These are phyloP conservation scores for Arthrobotrys musiformis DNA, from an alignment of 2,329 filamentous ascomycete species.

Conservation along the genomic window DNA sequence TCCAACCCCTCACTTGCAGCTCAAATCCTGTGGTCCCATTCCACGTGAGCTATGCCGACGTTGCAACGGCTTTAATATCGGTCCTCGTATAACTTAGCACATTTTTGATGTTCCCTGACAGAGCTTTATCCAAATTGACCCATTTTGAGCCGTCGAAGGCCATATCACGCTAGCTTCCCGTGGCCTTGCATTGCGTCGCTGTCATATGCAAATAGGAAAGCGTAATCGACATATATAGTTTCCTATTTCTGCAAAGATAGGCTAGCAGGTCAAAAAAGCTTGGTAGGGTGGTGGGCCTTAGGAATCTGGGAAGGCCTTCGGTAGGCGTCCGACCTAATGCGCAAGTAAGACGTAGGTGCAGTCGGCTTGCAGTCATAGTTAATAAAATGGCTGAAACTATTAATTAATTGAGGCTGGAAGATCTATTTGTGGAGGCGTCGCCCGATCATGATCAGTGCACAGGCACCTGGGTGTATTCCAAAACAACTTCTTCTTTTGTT, in stretches of 20 bases:
- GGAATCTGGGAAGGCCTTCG: slow-evolving; percentile 5
- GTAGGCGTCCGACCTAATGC: slow-evolving; percentile 31
- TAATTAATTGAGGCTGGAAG: slow-evolving; percentile 21
- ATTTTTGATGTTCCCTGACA: not conserved
- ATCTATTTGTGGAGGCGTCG: not conserved
- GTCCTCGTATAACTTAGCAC: not conserved
- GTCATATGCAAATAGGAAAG: slow-evolving; percentile 21
- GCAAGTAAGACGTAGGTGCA: not conserved
- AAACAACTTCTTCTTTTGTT: too few species aligned
- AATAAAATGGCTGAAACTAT: slow-evolving; percentile 18
- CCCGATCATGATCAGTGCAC: not conserved
- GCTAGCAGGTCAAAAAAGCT: slow-evolving; percentile 20
- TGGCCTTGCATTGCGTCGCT: slow-evolving; percentile 8
- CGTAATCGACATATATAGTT: slow-evolving; percentile 38
- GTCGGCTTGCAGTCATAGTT: not conserved
- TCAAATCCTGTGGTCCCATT: not conserved
- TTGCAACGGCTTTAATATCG: not conserved
- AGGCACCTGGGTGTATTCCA: not conserved
- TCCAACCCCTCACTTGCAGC: not conserved
- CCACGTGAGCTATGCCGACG: not conserved
- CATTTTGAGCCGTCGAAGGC: slow-evolving; percentile 30
- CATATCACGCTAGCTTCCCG: slow-evolving; percentile 14
- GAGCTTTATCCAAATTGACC: slow-evolving; percentile 1
- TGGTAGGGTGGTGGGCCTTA: slow-evolving; percentile 19
- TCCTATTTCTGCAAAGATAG: slow-evolving; percentile 28